A percentile compares a stretch with the other conserved stretches of the same genome.
These are phyloP conservation scores for Penicillium silybi DNA, from an alignment of 495 filamentous ascomycete genomes.

Conservation along the genomic window DNA sequence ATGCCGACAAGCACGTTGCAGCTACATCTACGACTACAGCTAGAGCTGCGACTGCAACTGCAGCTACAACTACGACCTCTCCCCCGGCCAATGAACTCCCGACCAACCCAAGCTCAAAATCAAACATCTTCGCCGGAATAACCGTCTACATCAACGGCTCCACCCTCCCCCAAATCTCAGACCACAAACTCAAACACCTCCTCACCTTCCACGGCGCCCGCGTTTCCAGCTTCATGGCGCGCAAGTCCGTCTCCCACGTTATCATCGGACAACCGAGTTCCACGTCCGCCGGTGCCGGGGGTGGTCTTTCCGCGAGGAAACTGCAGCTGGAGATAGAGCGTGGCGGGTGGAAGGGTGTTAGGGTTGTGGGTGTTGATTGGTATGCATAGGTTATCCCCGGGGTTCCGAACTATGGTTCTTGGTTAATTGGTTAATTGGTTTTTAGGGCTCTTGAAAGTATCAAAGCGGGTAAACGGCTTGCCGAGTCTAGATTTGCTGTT, in stretches of 20 bases:
- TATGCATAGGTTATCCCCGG: slow-evolving; percentile 44
- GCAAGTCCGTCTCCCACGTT: slow-evolving; percentile 79
- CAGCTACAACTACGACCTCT: not conserved
- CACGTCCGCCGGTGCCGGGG: slow-evolving; percentile 55
- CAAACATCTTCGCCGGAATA: slow-evolving; percentile 58
- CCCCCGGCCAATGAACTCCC: not conserved
- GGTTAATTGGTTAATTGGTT: not conserved
- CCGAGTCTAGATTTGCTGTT: slow-evolving; percentile 66
- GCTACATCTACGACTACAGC: not conserved
- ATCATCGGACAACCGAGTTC: slow-evolving; percentile 60
- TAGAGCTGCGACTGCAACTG: not conserved
- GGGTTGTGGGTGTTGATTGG: slow-evolving; percentile 83
- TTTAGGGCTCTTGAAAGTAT: slow-evolving; percentile 76
- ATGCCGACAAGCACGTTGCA: not conserved
- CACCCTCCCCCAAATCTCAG: slow-evolving; percentile 73
- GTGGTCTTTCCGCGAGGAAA: slow-evolving; percentile 76
- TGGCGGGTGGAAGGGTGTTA: slow-evolving; percentile 57
- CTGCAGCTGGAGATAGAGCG: slow-evolving; percentile 75
- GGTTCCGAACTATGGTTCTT: too few relatives aligned
- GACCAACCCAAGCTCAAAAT: not conserved
- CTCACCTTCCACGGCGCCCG: slow-evolving; percentile 68
- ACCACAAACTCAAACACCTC: slow-evolving; percentile 80
- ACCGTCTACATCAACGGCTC: slow-evolving; percentile 87
- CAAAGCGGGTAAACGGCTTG: slow-evolving; percentile 64
- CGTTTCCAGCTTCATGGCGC: slow-evolving; percentile 62